Evolutionary conservation across 176 grass and related monocot species (phyloP).

Genomic region (Eragrostis curvula): DNA sequence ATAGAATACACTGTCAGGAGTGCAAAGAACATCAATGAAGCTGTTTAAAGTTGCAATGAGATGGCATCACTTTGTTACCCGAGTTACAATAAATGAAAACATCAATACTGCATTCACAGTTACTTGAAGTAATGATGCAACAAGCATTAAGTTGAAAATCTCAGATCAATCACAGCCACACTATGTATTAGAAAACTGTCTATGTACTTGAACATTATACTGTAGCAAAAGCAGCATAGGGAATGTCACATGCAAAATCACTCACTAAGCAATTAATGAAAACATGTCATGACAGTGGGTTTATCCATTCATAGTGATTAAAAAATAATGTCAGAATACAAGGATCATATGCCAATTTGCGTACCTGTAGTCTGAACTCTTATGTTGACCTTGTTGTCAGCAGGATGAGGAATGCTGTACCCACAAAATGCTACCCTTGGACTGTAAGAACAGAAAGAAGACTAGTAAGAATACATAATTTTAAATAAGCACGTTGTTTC

Average conservation of each 20-base stretch:
- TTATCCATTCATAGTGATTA: background rate
- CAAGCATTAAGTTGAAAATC: background rate
- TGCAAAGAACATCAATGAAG: background rate
- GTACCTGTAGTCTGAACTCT: slow-evolving; percentile 84
- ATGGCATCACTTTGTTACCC: background rate
- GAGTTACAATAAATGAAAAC: background rate
- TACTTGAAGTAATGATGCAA: background rate
- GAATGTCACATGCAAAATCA: background rate
- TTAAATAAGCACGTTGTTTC: background rate
- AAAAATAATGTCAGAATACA: background rate
- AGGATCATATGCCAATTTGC: background rate
- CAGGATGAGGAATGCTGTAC: slow-evolving; percentile 89
- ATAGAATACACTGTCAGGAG: slow-evolving; percentile 21
- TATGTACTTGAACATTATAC: background rate
- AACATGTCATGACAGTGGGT: background rate
- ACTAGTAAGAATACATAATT: slow-evolving; percentile 14
- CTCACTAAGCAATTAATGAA: background rate
- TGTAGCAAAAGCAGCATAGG: background rate
- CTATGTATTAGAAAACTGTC: slow-evolving; percentile 21
- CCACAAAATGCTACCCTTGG: slow-evolving; percentile 89
- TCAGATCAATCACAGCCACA: background rate
- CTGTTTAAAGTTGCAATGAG: slow-evolving; percentile 6
- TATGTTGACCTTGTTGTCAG: slow-evolving; percentile 88
- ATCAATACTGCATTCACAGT: background rate
- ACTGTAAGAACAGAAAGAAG: slow-evolving; percentile 45